Conservation (phyloP, 768 basidiomycete genomes). For the Amyloporia xantha region DNA sequence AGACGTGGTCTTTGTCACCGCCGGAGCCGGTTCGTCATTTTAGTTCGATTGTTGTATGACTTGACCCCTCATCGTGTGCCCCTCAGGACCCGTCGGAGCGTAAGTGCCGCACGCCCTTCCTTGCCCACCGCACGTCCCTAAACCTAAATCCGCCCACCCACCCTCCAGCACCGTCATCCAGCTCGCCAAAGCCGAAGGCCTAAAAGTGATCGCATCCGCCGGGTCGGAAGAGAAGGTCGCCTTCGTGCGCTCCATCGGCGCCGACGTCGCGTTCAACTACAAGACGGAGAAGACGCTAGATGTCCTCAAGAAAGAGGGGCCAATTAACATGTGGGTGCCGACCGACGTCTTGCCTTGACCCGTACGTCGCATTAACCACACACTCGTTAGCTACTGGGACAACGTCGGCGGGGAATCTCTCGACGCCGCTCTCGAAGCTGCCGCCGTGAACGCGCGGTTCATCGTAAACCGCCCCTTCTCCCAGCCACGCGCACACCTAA, state of each 20-base stretch:
- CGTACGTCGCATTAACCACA: neutral
- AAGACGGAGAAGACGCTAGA: conserved; percentile 50
- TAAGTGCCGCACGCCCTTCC: conserved; percentile 24
- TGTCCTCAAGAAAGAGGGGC: conserved; percentile 50
- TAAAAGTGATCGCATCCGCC: conserved; percentile 65
- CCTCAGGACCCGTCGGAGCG: conserved; percentile 47
- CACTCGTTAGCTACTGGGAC: conserved; percentile 24
- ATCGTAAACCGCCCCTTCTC: conserved; percentile 13
- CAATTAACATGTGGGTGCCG: conserved; percentile 39
- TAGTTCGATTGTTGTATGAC: neutral
- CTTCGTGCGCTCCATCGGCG: conserved; percentile 51
- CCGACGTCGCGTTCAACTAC: conserved; percentile 70
- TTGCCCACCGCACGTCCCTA: neutral
- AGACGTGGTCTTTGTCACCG: conserved; percentile 43
- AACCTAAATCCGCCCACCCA: neutral
- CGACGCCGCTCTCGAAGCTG: conserved; percentile 20
- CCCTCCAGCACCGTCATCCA: conserved; percentile 28
- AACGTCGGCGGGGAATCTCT: conserved; percentile 26
- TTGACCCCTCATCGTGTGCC: neutral
- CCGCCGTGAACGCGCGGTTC: conserved; percentile 14
- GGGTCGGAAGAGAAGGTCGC: conserved; percentile 70
- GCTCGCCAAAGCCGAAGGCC: conserved; percentile 34
- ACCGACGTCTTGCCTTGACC: neutral
- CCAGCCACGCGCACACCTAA: neutral
- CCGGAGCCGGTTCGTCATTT: conserved; percentile 30